These are phyloP conservation scores for Thielaviopsis musarum DNA, from an alignment of 2,329 filamentous ascomycete species.

Conservation along the genomic window DNA sequence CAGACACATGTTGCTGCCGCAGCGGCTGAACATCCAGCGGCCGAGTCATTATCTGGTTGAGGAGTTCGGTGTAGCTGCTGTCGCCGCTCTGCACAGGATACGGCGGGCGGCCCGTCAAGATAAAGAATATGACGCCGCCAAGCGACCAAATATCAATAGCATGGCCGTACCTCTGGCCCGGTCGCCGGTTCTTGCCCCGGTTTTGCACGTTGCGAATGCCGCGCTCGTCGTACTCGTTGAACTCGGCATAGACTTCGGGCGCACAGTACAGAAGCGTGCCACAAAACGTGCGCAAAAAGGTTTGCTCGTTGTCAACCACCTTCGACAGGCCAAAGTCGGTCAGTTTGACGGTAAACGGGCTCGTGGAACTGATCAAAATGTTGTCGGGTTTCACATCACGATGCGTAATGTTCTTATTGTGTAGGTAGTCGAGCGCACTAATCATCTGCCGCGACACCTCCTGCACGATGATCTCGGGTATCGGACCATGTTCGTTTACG, in stretches of 20 bases:
- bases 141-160: slow-evolving; percentile 95
- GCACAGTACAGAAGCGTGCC: slow-evolving; percentile 92
- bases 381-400: slow-evolving; percentile 99
- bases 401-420: slow-evolving; percentile 79
- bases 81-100: slow-evolving; percentile 61
- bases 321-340: slow-evolving; percentile 97
- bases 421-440: slow-evolving; percentile 70
- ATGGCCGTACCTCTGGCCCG: slow-evolving; percentile 61
- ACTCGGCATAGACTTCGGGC: slow-evolving; percentile 81
- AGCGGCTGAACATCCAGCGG: slow-evolving; percentile 52
- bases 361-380: slow-evolving; percentile 60
- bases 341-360: slow-evolving; percentile 71
- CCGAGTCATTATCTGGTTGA: slow-evolving; percentile 72
- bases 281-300: slow-evolving; percentile 90
- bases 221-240: slow-evolving; percentile 49
- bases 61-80: slow-evolving; percentile 62
- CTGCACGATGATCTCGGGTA: slow-evolving; percentile 54
- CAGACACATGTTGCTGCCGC: slow-evolving; percentile 39
- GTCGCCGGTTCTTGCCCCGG: slow-evolving; percentile 14
- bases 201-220: slow-evolving; percentile 46
- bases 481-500: slow-evolving; percentile 40
- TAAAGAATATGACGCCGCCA: slow-evolving; percentile 77
- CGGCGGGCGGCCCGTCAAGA: slow-evolving; percentile 63
- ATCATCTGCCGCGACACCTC: slow-evolving; percentile 61
- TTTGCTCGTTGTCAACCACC: slow-evolving; percentile 76